Conservation (phyloP, 192 early-diverging fungal species). For the Fimicolochytrium jonesii region DNA sequence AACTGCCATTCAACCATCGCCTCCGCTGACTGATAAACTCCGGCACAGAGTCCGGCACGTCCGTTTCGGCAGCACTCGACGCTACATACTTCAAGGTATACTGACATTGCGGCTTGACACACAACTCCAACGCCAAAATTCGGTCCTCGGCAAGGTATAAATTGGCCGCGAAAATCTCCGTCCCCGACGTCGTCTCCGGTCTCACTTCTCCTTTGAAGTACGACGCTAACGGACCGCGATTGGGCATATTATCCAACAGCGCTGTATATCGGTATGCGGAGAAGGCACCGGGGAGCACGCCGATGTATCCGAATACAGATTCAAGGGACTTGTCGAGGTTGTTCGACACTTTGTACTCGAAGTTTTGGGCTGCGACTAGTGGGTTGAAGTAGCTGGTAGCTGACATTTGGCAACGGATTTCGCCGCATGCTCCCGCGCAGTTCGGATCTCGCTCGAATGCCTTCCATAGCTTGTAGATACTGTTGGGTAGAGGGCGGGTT, state of each 20-base stretch:
- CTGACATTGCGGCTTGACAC: constrained; percentile 60
- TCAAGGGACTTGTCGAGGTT: constrained; percentile 80
- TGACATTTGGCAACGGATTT: constrained; percentile 59
- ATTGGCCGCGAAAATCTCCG: constrained; percentile 58
- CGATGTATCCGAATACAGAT: constrained; percentile 92
- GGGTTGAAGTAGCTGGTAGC: constrained; percentile 64
- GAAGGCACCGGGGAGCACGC: constrained; percentile 85
- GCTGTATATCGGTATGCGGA: constrained; percentile 75
- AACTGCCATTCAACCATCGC: constrained; percentile 79
- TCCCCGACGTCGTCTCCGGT: constrained; percentile 31
- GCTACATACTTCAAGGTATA: constrained; percentile 72
- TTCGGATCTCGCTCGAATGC: constrained; percentile 62
- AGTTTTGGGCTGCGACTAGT: constrained; percentile 74
- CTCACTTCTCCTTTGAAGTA: constrained; percentile 75
- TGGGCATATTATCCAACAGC: constrained; percentile 39
- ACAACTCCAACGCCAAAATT: constrained; percentile 76
- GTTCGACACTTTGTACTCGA: constrained; percentile 49
- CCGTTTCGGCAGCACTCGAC: constrained; percentile 66
- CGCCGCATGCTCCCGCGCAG: constrained; percentile 73
- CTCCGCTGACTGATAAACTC: constrained; percentile 77
- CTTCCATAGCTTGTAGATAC: constrained; percentile 71
- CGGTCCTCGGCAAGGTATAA: constrained; percentile 73
- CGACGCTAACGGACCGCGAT: constrained; percentile 60
- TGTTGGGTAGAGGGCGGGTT: constrained; percentile 53
- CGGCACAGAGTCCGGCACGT: constrained; percentile 67